phyloP scores from a whole-genome alignment of 768 basidiomycete species.

The Cubamyces sp. region DNA sequence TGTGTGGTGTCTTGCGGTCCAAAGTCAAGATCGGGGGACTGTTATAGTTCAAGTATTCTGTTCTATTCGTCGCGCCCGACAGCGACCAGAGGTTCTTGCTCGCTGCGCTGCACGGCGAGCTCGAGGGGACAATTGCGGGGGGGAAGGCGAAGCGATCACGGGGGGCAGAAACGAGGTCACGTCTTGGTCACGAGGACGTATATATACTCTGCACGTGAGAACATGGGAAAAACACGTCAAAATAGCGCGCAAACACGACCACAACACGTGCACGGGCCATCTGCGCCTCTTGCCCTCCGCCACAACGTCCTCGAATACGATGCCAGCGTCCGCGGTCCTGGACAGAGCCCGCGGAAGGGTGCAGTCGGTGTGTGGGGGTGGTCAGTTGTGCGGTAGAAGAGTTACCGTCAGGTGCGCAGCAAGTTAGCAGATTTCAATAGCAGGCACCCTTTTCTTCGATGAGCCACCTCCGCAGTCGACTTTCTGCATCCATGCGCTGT shows the following conservation, averaged over 20 bases:
- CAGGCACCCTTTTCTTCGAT: neutral
- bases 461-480: neutral
- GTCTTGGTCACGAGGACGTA: conserved; percentile 45
- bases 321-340: too few relatives aligned
- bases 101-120: conserved; percentile 24
- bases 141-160: conserved; percentile 44
- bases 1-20: neutral
- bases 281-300: neutral
- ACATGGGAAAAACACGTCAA: conserved; percentile 30
- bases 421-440: too few relatives aligned
- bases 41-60: neutral
- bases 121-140: conserved; percentile 26
- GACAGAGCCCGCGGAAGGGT: too few relatives aligned
- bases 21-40: neutral
- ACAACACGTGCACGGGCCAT: conserved; percentile 29
- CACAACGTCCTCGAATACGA: too few relatives aligned
- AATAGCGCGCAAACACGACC: conserved; percentile 37
- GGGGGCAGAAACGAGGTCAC: conserved; percentile 46
- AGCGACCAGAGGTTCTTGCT: conserved; percentile 19
- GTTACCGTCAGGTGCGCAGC: too few relatives aligned
- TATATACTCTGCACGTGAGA: conserved; percentile 40
- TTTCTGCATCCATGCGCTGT: neutral
- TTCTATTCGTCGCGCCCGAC: conserved; percentile 10
- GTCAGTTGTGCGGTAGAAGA: too few relatives aligned
- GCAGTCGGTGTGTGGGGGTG: too few relatives aligned